Percentiles rank a stretch among this genome's conserved stretches.
These are phyloP conservation scores for Ulvella scutata DNA, from an alignment of 139 green algal species.

Conservation along the genomic window DNA sequence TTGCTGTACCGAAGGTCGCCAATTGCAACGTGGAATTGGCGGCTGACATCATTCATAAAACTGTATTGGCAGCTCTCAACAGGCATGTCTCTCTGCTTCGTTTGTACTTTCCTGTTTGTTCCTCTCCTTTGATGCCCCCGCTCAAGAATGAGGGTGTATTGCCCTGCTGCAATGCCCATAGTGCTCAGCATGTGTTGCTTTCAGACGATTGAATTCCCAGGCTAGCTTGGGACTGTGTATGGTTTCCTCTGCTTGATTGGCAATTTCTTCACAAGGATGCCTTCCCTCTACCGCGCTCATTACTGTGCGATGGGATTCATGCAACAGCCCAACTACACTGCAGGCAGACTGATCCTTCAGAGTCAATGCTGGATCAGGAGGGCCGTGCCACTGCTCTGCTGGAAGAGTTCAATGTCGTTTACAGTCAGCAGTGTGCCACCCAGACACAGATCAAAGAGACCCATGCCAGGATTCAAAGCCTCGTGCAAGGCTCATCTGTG, in stretches of 20 bases:
- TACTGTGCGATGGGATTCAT: too few species aligned
- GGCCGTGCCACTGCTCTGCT: constrained; percentile 16
- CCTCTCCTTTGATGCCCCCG: not conserved
- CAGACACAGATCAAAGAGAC: not conserved
- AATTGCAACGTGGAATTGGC: constrained; percentile 86
- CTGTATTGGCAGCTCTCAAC: constrained; percentile 46
- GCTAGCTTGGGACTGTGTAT: not conserved
- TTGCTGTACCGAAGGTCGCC: constrained; percentile 68
- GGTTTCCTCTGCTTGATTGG: not conserved
- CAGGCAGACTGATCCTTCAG: too few species aligned
- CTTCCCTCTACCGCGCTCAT: too few species aligned
- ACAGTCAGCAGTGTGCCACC: not conserved
- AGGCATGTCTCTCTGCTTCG: too few species aligned
- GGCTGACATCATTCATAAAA: constrained; percentile 76
- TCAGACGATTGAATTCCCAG: not conserved
- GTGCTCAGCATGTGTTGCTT: not conserved
- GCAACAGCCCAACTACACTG: too few species aligned
- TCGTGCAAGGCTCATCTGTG: not conserved
- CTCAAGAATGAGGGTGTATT: not conserved
- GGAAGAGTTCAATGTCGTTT: constrained; percentile 13
- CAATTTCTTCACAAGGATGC: too few species aligned
- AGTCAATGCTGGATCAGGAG: constrained; percentile 17
- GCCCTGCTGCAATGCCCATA: not conserved
- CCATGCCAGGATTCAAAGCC: not conserved
- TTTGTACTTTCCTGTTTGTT: too few species aligned